A percentile compares a stretch with the other conserved stretches of the same genome.
phyloP scores from a whole-genome alignment of 1,284 basidiomycete species.

The Pseudozyma hubeiensis region DNA sequence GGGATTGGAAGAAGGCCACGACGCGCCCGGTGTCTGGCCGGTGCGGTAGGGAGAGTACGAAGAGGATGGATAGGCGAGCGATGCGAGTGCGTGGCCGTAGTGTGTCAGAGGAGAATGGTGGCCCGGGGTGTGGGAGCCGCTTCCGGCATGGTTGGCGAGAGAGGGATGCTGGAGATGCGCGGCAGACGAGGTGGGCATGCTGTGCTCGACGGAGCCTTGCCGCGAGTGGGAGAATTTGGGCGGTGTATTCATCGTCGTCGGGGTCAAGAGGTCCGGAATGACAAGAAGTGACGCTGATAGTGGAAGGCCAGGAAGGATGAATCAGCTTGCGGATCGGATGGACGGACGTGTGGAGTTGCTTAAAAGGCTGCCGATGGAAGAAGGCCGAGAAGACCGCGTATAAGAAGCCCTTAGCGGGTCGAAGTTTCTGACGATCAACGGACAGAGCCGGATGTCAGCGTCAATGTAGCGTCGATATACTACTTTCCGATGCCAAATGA shows the following conservation, averaged over 20 bases:
- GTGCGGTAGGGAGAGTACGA: slow-evolving; percentile 41
- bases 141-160: slow-evolving; percentile 20
- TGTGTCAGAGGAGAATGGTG: slow-evolving; percentile 40
- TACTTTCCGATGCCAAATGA: neutral
- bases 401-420: neutral
- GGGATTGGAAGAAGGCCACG: slow-evolving; percentile 39
- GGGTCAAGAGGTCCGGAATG: neutral
- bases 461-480: too few relatives aligned
- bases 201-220: slow-evolving; percentile 48
- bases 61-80: slow-evolving; percentile 44
- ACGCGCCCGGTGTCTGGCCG: slow-evolving; percentile 14
- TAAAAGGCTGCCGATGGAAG: neutral
- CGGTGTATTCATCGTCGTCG: slow-evolving; percentile 44
- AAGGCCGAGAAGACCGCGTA: neutral
- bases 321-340: neutral
- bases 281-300: neutral
- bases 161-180: slow-evolving; percentile 47
- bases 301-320: slow-evolving; percentile 1
- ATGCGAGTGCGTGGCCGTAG: slow-evolving; percentile 48
- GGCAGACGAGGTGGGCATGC: slow-evolving; percentile 23
- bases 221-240: slow-evolving; percentile 52
- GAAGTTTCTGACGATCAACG: neutral
- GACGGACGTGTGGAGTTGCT: neutral
- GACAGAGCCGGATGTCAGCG: too few relatives aligned
- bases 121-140: slow-evolving; percentile 35